Base-by-base conservation (phyloP, 345 rosid genomes). In the Tarenaya hassleriana region DNA sequence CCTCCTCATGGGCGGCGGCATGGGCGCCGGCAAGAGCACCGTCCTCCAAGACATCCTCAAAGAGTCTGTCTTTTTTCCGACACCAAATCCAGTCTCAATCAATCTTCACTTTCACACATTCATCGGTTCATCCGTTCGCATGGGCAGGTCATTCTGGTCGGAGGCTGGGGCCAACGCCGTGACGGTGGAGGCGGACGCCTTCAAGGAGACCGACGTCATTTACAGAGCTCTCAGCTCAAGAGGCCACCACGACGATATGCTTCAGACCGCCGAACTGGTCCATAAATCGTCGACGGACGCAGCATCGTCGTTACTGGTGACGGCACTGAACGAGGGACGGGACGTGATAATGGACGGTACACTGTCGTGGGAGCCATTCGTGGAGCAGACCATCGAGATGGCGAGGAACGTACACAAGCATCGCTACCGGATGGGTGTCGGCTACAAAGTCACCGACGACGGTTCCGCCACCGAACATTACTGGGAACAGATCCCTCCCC, bases 21-120 rank as follows among this genome's bases (percentile, higher is more conserved):
- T 88, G 95, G 98, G 98, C 0, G 96, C 91, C 5, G 98, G 98
- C 45, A 92, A 88, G 55, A 92, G 96, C 74, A 92, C 96, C 15
- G 91, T 83, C 62, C 97, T 92, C 62, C 83, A 84, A 72, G 79
- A 81, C 47, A 79, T 92, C 40, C 73, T 75, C 62, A 74, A 77
- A 68, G 95, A 83, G 97, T 91, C 77, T 41, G 20, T 0, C 12
- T 45, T 27, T 37, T 10, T 39, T n/a, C n/a, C n/a, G n/a, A 9
- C 20, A 46, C 16, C 14, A 27, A 16, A 7, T 33, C 9, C 3
- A n/a, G n/a, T n/a, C n/a, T n/a, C n/a, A n/a, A n/a, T n/a, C n/a
- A n/a, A n/a, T 14, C 3, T 34, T 21, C 45, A 33, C 10, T 33
- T 34, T 5, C n/a, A 6, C 4, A 17, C 5, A 24, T 24, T n/a